These are phyloP conservation scores for Tylopilus rubrobrunneus DNA, from an alignment of 768 basidiomycete species.

Conservation along the genomic window DNA sequence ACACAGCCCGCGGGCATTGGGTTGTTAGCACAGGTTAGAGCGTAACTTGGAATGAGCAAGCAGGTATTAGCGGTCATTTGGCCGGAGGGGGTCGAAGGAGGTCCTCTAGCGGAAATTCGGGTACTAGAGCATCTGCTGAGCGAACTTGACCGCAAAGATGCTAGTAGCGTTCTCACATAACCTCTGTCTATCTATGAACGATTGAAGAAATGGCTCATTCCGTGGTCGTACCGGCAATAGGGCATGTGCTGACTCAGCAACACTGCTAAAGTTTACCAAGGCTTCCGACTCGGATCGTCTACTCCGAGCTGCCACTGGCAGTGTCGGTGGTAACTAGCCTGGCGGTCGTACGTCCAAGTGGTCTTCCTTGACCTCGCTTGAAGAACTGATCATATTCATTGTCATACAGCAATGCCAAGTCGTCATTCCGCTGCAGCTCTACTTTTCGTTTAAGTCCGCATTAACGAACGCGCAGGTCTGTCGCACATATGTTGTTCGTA, in stretches of 20 bases:
- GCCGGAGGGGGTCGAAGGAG: slow-evolving; percentile 58
- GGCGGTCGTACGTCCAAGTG: slow-evolving; percentile 68
- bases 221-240: too few species aligned
- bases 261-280: too few species aligned
- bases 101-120: slow-evolving; percentile 52
- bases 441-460: slow-evolving; percentile 85
- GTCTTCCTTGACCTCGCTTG: neutral
- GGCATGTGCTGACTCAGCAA: slow-evolving; percentile 18
- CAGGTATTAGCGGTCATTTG: slow-evolving; percentile 48
- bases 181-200: too few species aligned
- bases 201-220: too few species aligned
- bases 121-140: slow-evolving; percentile 41
- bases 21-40: slow-evolving; percentile 29
- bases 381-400: slow-evolving; percentile 3
- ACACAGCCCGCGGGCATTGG: slow-evolving; percentile 10
- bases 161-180: too few species aligned
- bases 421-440: slow-evolving; percentile 86
- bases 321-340: slow-evolving; percentile 78
- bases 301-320: too few species aligned
- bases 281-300: too few species aligned
- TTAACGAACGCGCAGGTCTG: slow-evolving; percentile 73
- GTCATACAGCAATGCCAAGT: slow-evolving; percentile 80
- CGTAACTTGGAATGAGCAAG: slow-evolving; percentile 40
- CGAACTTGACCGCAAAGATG: neutral
- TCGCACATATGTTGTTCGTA: neutral